A percentile compares a stretch with the other conserved stretches of the same genome.
Conservation (phyloP, 2,329 filamentous ascomycete species). For the Ophiostoma sp. region DNA sequence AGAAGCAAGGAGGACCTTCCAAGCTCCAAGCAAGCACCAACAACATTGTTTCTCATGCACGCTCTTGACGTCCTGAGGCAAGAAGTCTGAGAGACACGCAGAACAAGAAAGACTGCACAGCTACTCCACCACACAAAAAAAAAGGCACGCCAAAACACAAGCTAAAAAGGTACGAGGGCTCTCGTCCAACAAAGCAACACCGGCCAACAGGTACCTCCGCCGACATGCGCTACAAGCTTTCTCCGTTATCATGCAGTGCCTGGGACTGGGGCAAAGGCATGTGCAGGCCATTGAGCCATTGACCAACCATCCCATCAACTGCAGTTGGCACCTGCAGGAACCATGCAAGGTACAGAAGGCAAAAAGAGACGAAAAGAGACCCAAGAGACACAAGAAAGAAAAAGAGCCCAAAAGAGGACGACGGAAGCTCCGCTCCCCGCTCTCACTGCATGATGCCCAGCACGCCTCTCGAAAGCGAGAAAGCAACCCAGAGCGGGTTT, state of each 20-base stretch:
- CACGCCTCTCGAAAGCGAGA: not conserved
- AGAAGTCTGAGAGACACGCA: not conserved
- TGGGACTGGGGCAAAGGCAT: not conserved
- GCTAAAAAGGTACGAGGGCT: conserved; percentile 1
- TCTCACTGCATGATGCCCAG: conserved; percentile 1
- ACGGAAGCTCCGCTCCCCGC: not conserved
- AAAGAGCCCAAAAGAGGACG: not conserved
- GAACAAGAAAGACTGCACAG: not conserved
- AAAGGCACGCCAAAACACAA: not conserved
- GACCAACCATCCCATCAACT: not conserved
- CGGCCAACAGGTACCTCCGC: not conserved
- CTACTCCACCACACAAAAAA: not conserved
- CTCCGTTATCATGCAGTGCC: conserved; percentile 8
- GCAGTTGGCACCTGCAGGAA: conserved; percentile 22
- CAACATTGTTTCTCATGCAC: conserved; percentile 7
- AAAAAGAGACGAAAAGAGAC: not conserved
- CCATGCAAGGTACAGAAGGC: conserved; percentile 26
- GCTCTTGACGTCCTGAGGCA: conserved; percentile 12
- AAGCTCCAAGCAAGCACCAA: not conserved
- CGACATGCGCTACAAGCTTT: not conserved
- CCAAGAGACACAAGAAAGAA: not conserved
- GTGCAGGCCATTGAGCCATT: not conserved
- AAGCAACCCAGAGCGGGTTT: not conserved
- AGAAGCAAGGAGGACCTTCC: conserved; percentile 5
- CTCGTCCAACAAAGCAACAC: not conserved